A percentile compares a stretch with the other conserved stretches of the same genome.
phyloP scores from a whole-genome alignment of 108 stramenopile species.

The Cylindrotheca fusiformis region DNA sequence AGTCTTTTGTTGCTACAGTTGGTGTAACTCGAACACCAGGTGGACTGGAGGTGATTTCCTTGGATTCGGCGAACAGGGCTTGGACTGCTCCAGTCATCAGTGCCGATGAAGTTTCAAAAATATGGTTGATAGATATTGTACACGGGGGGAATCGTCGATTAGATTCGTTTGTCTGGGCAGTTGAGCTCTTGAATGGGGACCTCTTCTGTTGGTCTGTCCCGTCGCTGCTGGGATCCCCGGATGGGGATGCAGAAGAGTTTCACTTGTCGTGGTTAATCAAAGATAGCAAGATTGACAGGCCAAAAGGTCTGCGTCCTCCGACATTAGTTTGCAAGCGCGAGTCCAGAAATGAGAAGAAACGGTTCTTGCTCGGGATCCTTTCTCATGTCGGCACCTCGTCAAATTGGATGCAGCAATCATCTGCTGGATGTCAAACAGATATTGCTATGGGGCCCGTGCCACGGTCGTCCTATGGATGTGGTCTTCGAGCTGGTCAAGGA shows the following conservation, averaged over 20 bases:
- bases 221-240: neutral
- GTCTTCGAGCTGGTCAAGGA: slow-evolving; percentile 25
- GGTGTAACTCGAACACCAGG: slow-evolving; percentile 22
- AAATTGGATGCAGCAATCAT: slow-evolving; percentile 36
- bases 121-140: slow-evolving; percentile 17
- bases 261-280: neutral
- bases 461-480: slow-evolving; percentile 25
- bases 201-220: slow-evolving; percentile 36
- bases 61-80: neutral
- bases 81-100: slow-evolving; percentile 5
- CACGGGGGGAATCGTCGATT: neutral
- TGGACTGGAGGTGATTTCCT: slow-evolving; percentile 16
- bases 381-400: slow-evolving; percentile 23
- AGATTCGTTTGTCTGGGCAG: slow-evolving; percentile 27
- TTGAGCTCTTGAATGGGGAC: slow-evolving; percentile 30
- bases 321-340: slow-evolving; percentile 12
- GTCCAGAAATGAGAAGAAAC: neutral
- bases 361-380: slow-evolving; percentile 16
- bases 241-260: neutral
- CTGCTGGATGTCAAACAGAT: slow-evolving; percentile 22
- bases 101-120: slow-evolving; percentile 20
- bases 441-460: slow-evolving; percentile 33
- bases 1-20: slow-evolving; percentile 16
- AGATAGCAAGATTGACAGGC: neutral
- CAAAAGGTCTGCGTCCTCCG: slow-evolving; percentile 17